Base-by-base conservation (phyloP, 192 early-diverging fungal species). In the Linnemannia zychae region DNA sequence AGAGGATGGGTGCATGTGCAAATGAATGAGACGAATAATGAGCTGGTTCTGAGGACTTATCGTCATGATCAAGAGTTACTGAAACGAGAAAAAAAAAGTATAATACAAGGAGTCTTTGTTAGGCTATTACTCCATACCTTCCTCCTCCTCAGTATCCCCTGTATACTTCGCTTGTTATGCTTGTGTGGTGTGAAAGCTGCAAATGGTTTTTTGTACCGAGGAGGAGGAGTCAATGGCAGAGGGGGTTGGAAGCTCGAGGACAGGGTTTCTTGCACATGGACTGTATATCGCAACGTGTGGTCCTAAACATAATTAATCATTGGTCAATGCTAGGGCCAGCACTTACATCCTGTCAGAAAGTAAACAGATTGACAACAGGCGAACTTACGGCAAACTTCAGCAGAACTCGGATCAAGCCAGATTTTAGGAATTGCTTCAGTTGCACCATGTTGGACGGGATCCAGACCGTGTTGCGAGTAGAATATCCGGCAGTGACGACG, bases 361-460 rank as follows among this genome's bases (percentile, higher is more conserved):
- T 22, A 7, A 52, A 53, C 66, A 67, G n/a, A 76, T 34, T 20
- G 4, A 40, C 48, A 36, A 28, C 5, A 50, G 31, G 57, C 37
- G 48, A 50, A 52, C 69, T 72, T 78, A 72, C 70, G 13, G 77
- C 76, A 70, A 70, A 77, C 44, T 65, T 66, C 68, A 72, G n/a
- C 37, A 72, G 36, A 47, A 78, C n/a, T 17, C 66, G 77, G n/a
- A 78, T 68, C 16, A 70, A 78, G 70, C 66, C 31, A 49, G 77
- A 78, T 71, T 66, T 78, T 24, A 78, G 57, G 37, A 71, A 78
- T 49, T 72, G 77, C 57, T 78, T 78, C 16, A 65, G 77, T 24
- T 78, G 77, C 15, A 71, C 57, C 47, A 57, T 7, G 70, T 78
- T 34, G 12, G 77, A 65, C 16, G 77, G 52, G 40, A 78, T 71